Conservation (phyloP, 2,329 filamentous ascomycete genomes). For the Pyrenophora teres region DNA sequence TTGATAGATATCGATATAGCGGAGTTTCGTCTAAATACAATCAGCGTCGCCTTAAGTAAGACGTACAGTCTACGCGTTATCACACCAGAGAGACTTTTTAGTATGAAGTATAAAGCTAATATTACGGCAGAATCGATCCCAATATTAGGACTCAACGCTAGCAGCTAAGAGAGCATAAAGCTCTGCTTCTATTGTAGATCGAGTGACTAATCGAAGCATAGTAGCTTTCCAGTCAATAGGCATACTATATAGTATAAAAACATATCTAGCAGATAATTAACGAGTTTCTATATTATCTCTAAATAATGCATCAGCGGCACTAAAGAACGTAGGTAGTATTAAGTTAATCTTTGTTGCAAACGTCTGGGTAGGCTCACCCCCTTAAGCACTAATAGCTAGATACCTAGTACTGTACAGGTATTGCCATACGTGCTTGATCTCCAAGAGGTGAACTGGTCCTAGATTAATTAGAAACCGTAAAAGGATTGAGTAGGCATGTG, state of each 20-base stretch:
- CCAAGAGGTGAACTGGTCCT: too few species aligned
- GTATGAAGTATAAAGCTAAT: not conserved
- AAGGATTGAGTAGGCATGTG: too few species aligned
- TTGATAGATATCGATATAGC: not conserved
- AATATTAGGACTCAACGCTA: not conserved
- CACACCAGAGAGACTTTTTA: not conserved
- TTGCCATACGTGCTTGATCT: too few species aligned
- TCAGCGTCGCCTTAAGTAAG: not conserved
- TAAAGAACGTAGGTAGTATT: not conserved
- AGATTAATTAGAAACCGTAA: too few species aligned
- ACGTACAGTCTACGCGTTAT: conserved; percentile 5
- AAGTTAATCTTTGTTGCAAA: too few species aligned
- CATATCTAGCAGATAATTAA: not conserved
- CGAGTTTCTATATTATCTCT: not conserved
- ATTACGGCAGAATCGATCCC: not conserved
- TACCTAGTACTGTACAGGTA: too few species aligned
- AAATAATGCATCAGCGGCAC: not conserved
- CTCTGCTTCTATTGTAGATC: not conserved
- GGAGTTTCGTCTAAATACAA: not conserved
- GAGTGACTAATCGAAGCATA: not conserved
- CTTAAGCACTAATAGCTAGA: too few species aligned
- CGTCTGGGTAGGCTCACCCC: too few species aligned
- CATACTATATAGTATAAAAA: not conserved
- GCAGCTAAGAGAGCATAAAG: not conserved
- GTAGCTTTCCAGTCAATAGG: not conserved